Percentiles rank a stretch among this genome's conserved stretches.
phyloP scores from a whole-genome alignment of 768 basidiomycete species.

The Serendipita sp. region DNA sequence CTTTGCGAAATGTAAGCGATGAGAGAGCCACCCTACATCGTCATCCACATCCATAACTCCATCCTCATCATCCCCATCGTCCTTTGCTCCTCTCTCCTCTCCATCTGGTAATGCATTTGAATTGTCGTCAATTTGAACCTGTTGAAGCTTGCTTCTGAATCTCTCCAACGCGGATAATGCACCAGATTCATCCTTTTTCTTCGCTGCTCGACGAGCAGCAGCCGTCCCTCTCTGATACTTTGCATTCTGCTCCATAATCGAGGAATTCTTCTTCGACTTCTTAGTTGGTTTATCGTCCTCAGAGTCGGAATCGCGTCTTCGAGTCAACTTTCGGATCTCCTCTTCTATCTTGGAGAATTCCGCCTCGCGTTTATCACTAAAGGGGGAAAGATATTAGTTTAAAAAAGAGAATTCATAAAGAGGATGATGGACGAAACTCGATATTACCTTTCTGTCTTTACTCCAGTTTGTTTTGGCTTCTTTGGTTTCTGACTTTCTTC shows the following conservation, averaged over 20 bases:
- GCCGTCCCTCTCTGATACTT: slow-evolving; percentile 52
- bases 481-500: neutral
- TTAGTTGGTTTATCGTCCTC: slow-evolving; percentile 53
- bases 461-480: slow-evolving; percentile 28
- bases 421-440: too few relatives aligned
- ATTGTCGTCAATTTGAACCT: slow-evolving; percentile 17
- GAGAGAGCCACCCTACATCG: slow-evolving; percentile 58
- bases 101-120: slow-evolving; percentile 14
- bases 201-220: slow-evolving; percentile 32
- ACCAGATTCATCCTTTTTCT: slow-evolving; percentile 52
- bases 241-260: slow-evolving; percentile 62
- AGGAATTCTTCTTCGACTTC: slow-evolving; percentile 39
- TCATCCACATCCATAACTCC: slow-evolving; percentile 60
- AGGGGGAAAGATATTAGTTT: neutral
- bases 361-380: slow-evolving; percentile 41
- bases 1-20: slow-evolving; percentile 62
- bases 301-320: slow-evolving; percentile 39
- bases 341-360: slow-evolving; percentile 82
- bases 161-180: slow-evolving; percentile 50
- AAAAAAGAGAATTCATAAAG: slow-evolving; percentile 13
- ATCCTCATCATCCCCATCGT: slow-evolving; percentile 19
- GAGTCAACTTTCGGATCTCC: slow-evolving; percentile 64
- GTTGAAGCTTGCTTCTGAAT: slow-evolving; percentile 57
- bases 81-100: slow-evolving; percentile 4
- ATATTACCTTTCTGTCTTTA: slow-evolving; percentile 48